Conservation (phyloP, 2,329 filamentous ascomycete species). For the Monosporascus sp. region DNA sequence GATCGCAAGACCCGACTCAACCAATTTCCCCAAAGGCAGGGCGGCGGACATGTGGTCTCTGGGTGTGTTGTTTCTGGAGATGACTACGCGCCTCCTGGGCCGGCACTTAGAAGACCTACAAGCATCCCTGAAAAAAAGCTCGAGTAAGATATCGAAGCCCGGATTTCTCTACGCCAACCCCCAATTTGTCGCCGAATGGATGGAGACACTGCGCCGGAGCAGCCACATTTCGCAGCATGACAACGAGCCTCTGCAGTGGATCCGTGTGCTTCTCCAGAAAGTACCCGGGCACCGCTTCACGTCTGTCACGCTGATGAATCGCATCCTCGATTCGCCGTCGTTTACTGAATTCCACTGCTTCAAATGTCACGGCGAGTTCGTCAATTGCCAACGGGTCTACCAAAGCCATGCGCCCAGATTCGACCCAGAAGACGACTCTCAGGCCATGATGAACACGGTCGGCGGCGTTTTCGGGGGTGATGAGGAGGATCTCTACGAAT, state of each 20-base stretch:
- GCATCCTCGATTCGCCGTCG: constrained; percentile 13
- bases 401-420: not conserved
- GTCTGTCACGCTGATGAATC: constrained; percentile 7
- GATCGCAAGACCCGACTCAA: constrained; percentile 7
- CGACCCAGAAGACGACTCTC: not conserved
- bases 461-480: too few relatives aligned
- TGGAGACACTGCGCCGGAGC: constrained; percentile 1
- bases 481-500: too few relatives aligned
- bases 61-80: constrained; percentile 11
- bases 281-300: constrained; percentile 5
- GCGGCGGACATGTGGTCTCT: constrained; percentile 13
- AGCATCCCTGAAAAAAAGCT: not conserved
- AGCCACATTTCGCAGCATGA: constrained; percentile 5
- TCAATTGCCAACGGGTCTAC: not conserved
- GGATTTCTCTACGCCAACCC: constrained; percentile 8
- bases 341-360: constrained; percentile 10
- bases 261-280: constrained; percentile 6
- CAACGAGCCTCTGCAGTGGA: constrained; percentile 10
- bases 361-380: constrained; percentile 7
- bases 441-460: too few relatives aligned
- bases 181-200: constrained; percentile 3
- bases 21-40: not conserved
- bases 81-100: constrained; percentile 11
- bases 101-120: constrained; percentile 1
- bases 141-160: too few relatives aligned